A percentile compares a stretch with the other conserved stretches of the same genome.
Conservation (phyloP, 192 early-diverging fungal species). For the Mortierella alpina region DNA sequence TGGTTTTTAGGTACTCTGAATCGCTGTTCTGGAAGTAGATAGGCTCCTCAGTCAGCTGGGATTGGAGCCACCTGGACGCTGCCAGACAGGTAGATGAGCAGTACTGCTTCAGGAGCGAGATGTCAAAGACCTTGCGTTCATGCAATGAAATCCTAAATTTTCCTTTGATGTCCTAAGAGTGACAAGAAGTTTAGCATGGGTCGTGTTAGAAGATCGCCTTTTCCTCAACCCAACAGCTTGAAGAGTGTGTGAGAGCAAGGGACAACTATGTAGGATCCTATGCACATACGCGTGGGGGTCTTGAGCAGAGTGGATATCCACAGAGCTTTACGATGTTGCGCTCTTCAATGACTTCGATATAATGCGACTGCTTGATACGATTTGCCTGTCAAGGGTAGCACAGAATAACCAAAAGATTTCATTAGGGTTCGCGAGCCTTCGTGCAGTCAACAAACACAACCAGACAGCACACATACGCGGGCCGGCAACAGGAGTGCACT, state of each 20-base stretch:
- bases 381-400: slow-evolving; percentile 53
- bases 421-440: neutral
- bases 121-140: slow-evolving; percentile 84
- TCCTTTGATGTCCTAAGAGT: slow-evolving; percentile 59
- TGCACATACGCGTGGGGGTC: slow-evolving; percentile 53
- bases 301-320: slow-evolving; percentile 86
- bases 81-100: slow-evolving; percentile 80
- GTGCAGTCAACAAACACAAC: neutral
- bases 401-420: neutral
- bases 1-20: slow-evolving; percentile 16
- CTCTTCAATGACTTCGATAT: slow-evolving; percentile 79
- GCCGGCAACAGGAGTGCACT: neutral
- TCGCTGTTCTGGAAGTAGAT: slow-evolving; percentile 71
- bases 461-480: too few relatives aligned
- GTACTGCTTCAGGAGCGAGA: slow-evolving; percentile 70
- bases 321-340: slow-evolving; percentile 74
- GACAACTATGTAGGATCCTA: neutral
- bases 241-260: neutral
- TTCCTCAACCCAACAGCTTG: neutral
- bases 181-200: neutral
- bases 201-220: neutral
- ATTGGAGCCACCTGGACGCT: slow-evolving; percentile 72
- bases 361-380: slow-evolving; percentile 74
- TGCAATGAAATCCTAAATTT: slow-evolving; percentile 75
- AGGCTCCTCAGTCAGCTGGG: slow-evolving; percentile 82